Conservation (phyloP, 2,329 filamentous ascomycete species). For the Talaromyces sp. region DNA sequence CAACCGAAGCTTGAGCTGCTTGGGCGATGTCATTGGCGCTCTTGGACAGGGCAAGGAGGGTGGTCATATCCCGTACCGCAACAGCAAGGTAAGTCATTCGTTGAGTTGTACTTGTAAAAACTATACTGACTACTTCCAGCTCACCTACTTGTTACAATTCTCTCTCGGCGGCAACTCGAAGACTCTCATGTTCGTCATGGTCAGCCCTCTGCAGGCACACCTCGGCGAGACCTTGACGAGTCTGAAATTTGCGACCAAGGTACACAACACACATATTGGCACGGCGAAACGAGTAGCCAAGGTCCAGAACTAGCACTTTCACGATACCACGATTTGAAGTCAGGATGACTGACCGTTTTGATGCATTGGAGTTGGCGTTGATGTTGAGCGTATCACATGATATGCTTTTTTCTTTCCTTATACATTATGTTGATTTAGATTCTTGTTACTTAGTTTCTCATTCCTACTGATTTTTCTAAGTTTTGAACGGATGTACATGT, state of each 20-base stretch:
- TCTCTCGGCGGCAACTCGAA: constrained; percentile 93
- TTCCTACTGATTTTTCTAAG: neutral
- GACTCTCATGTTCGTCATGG: constrained; percentile 99
- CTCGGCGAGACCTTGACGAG: constrained; percentile 90
- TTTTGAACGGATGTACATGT: no score
- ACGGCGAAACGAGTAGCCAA: constrained; percentile 56
- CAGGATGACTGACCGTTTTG: neutral
- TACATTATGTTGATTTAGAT: neutral
- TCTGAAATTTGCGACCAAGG: constrained; percentile 93
- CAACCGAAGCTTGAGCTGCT: constrained; percentile 86
- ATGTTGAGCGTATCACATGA: neutral
- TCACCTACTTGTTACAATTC: constrained; percentile 92
- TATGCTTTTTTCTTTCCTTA: neutral
- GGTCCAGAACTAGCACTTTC: constrained; percentile 3
- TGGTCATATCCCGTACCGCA: constrained; percentile 85
- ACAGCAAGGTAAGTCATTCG: constrained; percentile 66
- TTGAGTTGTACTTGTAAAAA: constrained; percentile 8
- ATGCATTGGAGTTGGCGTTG: constrained; percentile 10
- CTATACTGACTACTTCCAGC: constrained; percentile 35
- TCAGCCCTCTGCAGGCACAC: constrained; percentile 85
- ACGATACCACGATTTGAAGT: constrained; percentile 10
- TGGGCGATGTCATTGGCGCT: constrained; percentile 91
- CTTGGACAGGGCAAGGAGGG: constrained; percentile 75
- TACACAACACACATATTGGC: constrained; percentile 81
- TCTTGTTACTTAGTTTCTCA: neutral